Base-by-base conservation (phyloP, 768 basidiomycete species). In the Podaxis mareebaensis region DNA sequence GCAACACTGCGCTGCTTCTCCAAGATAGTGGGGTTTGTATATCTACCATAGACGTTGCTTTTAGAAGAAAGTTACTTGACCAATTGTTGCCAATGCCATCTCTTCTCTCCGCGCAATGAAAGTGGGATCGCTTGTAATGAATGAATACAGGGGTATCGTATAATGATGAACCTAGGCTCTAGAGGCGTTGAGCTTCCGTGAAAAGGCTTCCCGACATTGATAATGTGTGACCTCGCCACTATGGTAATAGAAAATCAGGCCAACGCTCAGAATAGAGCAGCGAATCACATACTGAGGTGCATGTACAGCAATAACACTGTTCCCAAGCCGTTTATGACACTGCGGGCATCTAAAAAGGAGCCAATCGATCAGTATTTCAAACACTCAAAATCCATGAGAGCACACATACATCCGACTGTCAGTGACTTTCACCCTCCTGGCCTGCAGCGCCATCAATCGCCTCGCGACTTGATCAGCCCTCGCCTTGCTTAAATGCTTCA, bases 171-270 rank as follows among this genome's bases (percentile, higher is more conserved):
- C 49, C 49, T 59, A 53, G 30, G 36, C 28, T 63, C 72, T 65
- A 36, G 68, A 75, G 64, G 84, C 81, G 51, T 80, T 81, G 58
- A 90, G 69, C 61, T 77, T 83, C 54, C 75, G 78, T 10, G 92
- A 79, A 71, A 95, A 97, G 0, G 83, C 81, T 71, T 97, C 96
- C 28, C 95, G 89, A 72, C 96, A 99, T 65, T 96, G 92, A 73
- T 96, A 95, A 75, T 98, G 96, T 0, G 95, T 99, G 2, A 97
- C 96, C 76, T 96, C 94, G 8, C 96, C 96, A 54, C 95, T 97
- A 68, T 39, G 38, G 40, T 8, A 51, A 33, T 56, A 39, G 15
- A n/a, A 61, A n/a, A 60, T 53, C 8, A 56, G 33, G 33, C 33
- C 49, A 20, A 53, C 39, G 12, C 20, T 38, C 22, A 33, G 30